phyloP scores from a whole-genome alignment of 164 flowering plant genomes.

The Buxus sempervirens region DNA sequence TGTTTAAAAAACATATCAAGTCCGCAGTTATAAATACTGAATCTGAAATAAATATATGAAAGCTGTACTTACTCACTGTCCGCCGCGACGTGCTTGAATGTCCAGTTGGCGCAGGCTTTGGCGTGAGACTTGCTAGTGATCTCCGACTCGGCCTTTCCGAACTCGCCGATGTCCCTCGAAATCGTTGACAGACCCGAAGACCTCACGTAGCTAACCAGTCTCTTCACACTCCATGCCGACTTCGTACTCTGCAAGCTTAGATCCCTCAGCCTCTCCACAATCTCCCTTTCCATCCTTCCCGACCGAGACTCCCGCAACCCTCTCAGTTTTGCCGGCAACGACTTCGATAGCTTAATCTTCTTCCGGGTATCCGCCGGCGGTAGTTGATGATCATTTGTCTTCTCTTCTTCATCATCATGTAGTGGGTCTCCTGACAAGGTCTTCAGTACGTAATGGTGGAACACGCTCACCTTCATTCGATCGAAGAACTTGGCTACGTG shows the following conservation, averaged over 20 bases:
- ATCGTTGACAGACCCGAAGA: conserved; percentile 28
- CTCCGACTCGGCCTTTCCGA: conserved; percentile 30
- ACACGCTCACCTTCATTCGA: conserved; percentile 43
- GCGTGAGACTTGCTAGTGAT: conserved; percentile 58
- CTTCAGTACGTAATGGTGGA: conserved; percentile 37
- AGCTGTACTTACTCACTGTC: conserved; percentile 40
- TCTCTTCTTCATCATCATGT: conserved; percentile 11
- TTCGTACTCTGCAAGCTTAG: conserved; percentile 29
- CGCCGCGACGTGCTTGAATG: conserved; percentile 61
- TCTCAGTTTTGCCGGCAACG: conserved; percentile 21
- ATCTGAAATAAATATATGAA: background rate
- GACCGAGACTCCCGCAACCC: conserved; percentile 19
- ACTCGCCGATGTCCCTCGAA: conserved; percentile 36
- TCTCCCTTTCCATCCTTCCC: conserved; percentile 40
- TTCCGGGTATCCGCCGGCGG: background rate
- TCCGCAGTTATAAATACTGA: no score
- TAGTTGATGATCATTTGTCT: no score
- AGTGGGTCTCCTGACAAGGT: conserved; percentile 36
- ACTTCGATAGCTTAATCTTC: no score
- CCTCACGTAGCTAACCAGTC: no score
- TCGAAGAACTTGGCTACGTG: conserved; percentile 47
- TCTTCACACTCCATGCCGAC: conserved; percentile 3
- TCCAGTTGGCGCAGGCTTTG: conserved; percentile 31
- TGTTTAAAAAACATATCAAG: no score
- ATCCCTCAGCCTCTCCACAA: conserved; percentile 35